Evolutionary conservation across 495 filamentous ascomycete species (phyloP).

Genomic region (Saxophila tyrrhenica): DNA sequence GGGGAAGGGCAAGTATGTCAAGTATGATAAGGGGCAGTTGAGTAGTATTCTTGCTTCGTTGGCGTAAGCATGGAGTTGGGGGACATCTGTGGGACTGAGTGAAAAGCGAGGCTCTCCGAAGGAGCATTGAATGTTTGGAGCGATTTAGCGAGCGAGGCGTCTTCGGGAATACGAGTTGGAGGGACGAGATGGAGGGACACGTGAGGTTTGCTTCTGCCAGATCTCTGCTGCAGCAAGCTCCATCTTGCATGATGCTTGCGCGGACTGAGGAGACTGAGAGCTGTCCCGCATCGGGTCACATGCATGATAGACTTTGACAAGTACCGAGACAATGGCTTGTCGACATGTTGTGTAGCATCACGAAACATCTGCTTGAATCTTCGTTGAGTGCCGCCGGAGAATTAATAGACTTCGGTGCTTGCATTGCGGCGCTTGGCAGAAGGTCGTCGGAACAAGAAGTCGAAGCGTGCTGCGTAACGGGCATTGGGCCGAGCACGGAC

Average conservation of each 20-base stretch:
- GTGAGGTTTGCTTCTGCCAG: too few species aligned
- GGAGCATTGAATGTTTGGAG: background rate
- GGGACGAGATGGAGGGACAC: too few species aligned
- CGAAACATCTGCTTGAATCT: background rate
- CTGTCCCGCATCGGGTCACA: background rate
- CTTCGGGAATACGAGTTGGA: background rate
- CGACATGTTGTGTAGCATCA: background rate
- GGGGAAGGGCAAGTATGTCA: conserved; percentile 92
- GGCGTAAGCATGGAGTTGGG: conserved; percentile 9
- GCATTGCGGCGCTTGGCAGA: too few species aligned
- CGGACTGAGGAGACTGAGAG: background rate
- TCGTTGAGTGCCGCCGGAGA: background rate
- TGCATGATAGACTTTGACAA: background rate
- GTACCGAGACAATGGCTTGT: background rate
- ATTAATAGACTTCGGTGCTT: too few species aligned
- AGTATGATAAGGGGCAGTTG: conserved; percentile 68
- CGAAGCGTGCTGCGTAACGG: too few species aligned
- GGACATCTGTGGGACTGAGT: background rate
- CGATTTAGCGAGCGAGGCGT: background rate
- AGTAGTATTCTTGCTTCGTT: conserved; percentile 25
- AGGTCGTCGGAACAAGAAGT: too few species aligned
- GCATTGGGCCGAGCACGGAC: background rate
- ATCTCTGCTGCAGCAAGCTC: too few species aligned
- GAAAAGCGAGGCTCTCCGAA: background rate
- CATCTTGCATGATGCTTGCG: background rate